phyloP scores from a whole-genome alignment of 108 stramenopile genomes.

The Cyclotella cryptica region DNA sequence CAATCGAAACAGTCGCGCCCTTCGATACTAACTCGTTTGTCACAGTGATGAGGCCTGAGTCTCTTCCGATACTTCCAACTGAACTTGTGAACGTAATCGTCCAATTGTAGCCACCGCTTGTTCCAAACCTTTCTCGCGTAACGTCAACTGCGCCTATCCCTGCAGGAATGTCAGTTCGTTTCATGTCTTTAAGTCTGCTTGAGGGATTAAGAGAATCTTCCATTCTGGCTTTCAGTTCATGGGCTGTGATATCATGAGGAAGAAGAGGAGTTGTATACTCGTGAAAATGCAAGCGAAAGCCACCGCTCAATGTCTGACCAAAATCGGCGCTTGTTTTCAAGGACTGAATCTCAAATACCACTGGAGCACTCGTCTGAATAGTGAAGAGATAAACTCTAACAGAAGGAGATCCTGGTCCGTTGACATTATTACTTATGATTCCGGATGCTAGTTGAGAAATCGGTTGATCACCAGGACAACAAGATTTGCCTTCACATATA shows the following conservation, averaged over 20 bases:
- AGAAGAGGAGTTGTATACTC: constrained; percentile 44
- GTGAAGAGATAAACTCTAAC: constrained; percentile 67
- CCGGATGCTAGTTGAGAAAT: constrained; percentile 32
- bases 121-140: constrained; percentile 31
- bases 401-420: constrained; percentile 79
- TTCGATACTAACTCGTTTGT: constrained; percentile 59
- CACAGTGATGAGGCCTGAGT: constrained; percentile 31
- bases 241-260: constrained; percentile 53
- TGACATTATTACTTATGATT: constrained; percentile 71
- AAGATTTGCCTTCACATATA: constrained; percentile 27
- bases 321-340: constrained; percentile 46
- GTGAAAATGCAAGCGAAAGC: constrained; percentile 57
- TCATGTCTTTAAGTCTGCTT: constrained; percentile 40
- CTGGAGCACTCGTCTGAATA: constrained; percentile 61
- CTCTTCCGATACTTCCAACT: constrained; percentile 50
- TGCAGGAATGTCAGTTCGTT: constrained; percentile 44
- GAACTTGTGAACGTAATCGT: constrained; percentile 65
- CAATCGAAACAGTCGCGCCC: constrained; percentile 53
- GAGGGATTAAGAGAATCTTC: constrained; percentile 61
- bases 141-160: constrained; percentile 56
- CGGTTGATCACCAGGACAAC: constrained; percentile 58
- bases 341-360: constrained; percentile 64
- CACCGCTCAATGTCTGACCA: constrained; percentile 62
- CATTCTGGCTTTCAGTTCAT: constrained; percentile 36
- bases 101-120: constrained; percentile 62